Conservation (phyloP, 139 green algal species). For the Picochlorum costavermella region DNA sequence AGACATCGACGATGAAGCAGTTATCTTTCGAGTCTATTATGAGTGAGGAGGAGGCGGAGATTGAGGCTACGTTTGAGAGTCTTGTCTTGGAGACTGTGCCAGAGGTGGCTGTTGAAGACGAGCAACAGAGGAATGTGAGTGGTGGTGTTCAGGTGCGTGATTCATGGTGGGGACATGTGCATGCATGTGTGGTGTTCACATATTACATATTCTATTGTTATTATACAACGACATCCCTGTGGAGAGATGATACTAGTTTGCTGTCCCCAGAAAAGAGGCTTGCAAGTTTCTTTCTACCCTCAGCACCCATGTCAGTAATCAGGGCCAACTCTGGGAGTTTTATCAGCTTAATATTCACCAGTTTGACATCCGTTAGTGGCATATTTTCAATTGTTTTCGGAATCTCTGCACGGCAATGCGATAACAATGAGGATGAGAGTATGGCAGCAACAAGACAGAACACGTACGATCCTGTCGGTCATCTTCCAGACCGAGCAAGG, state of each 20-base stretch:
- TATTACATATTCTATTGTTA: background rate
- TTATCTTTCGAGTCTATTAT: background rate
- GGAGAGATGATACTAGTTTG: constrained; percentile 29
- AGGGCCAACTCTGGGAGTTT: constrained; percentile 43
- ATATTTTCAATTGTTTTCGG: constrained; percentile 37
- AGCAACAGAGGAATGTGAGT: no score
- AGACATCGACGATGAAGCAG: background rate
- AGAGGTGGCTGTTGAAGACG: background rate
- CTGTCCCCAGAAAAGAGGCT: constrained; percentile 26
- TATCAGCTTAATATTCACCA: constrained; percentile 62
- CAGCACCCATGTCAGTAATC: constrained; percentile 44
- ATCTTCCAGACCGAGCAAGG: constrained; percentile 41
- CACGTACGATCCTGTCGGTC: background rate
- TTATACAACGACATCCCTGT: background rate
- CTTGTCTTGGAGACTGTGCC: background rate
- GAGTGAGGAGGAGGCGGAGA: background rate
- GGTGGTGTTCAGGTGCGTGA: background rate
- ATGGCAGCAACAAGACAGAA: background rate
- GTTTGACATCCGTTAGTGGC: constrained; percentile 44
- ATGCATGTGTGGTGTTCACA: no score
- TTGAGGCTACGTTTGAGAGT: background rate
- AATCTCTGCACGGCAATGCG: constrained; percentile 14
- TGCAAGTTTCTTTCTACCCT: constrained; percentile 33
- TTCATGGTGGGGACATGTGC: background rate
- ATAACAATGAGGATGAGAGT: background rate